A percentile compares a stretch with the other conserved stretches of the same genome.
These are phyloP conservation scores for Eustoma russellianum DNA, from an alignment of 257 asterid genomes.

Conservation along the genomic window DNA sequence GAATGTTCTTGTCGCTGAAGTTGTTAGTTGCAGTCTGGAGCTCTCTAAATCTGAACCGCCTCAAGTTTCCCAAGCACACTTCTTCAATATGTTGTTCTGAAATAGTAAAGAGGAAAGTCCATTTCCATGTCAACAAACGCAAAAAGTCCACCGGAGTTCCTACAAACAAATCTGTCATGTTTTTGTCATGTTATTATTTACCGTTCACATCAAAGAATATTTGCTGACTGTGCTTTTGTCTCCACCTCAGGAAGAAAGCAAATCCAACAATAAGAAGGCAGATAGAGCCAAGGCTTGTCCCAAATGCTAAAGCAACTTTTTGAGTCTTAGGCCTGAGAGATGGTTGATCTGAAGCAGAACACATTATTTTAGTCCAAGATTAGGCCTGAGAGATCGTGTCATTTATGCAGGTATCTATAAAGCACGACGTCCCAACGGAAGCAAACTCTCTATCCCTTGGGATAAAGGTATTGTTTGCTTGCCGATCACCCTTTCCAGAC, in stretches of 20 bases:
- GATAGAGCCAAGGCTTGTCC: slow-evolving; percentile 81
- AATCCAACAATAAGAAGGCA: slow-evolving; percentile 65
- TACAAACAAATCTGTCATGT: too few relatives aligned
- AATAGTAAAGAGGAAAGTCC: background rate
- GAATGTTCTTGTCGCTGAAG: slow-evolving; percentile 78
- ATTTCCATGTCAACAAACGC: too few relatives aligned
- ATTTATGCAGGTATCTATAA: too few relatives aligned
- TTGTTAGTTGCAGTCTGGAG: slow-evolving; percentile 78
- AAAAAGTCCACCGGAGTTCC: too few relatives aligned
- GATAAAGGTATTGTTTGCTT: too few relatives aligned
- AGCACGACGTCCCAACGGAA: too few relatives aligned
- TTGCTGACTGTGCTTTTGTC: slow-evolving; percentile 66
- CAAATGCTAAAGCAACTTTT: slow-evolving; percentile 67
- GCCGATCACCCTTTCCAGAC: too few relatives aligned
- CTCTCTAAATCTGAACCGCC: slow-evolving; percentile 64
- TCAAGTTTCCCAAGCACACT: slow-evolving; percentile 70
- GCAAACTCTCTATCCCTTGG: too few relatives aligned
- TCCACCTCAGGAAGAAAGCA: slow-evolving; percentile 77
- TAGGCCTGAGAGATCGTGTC: too few relatives aligned
- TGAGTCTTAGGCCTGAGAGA: slow-evolving; percentile 31
- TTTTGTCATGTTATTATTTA: slow-evolving; percentile 11
- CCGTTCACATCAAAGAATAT: slow-evolving; percentile 67
- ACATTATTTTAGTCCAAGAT: background rate
- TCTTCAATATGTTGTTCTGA: slow-evolving; percentile 68
- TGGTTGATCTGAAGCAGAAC: slow-evolving; percentile 27